A percentile compares a stretch with the other conserved stretches of the same genome.
These are phyloP conservation scores for Ogataea minuta DNA, from an alignment of 805 yeast species.

Conservation along the genomic window DNA sequence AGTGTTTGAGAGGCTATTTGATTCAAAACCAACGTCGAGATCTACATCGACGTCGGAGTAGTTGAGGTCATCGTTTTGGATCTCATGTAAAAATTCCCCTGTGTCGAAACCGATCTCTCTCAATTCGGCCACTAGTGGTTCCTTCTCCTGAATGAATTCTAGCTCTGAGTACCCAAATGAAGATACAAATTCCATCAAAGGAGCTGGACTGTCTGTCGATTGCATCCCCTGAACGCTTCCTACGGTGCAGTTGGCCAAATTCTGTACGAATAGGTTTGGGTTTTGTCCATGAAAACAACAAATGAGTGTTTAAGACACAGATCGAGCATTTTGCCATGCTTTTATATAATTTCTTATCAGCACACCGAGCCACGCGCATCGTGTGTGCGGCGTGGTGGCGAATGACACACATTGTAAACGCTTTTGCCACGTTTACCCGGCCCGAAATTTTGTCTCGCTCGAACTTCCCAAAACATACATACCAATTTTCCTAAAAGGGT, in stretches of 20 bases:
- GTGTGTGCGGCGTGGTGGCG: constrained; percentile 14
- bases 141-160: constrained; percentile 6
- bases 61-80: constrained; percentile 17
- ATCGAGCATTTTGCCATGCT: constrained; percentile 10
- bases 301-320: constrained; percentile 3
- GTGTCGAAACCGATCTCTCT: constrained; percentile 16
- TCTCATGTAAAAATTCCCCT: constrained; percentile 17
- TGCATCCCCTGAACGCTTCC: constrained; percentile 9
- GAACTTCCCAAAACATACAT: constrained; percentile 12
- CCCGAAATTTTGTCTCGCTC: not conserved
- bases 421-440: constrained; percentile 6
- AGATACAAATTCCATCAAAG: constrained; percentile 11
- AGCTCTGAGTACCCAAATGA: constrained; percentile 7
- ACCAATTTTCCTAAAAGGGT: constrained; percentile 13
- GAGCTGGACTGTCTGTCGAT: constrained; percentile 12
- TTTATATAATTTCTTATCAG: constrained; percentile 11
- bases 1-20: constrained; percentile 8
- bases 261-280: not conserved
- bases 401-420: constrained; percentile 8
- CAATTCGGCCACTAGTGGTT: constrained; percentile 12
- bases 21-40: constrained; percentile 14
- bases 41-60: constrained; percentile 18
- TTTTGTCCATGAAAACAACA: constrained; percentile 12
- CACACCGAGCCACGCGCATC: constrained; percentile 5
- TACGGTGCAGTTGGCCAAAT: constrained; percentile 4